Evolutionary conservation across 2,329 filamentous ascomycete species (phyloP), one percentile per base, ranked within the genome.

Genomic region (Fusarium tricinctum): DNA sequence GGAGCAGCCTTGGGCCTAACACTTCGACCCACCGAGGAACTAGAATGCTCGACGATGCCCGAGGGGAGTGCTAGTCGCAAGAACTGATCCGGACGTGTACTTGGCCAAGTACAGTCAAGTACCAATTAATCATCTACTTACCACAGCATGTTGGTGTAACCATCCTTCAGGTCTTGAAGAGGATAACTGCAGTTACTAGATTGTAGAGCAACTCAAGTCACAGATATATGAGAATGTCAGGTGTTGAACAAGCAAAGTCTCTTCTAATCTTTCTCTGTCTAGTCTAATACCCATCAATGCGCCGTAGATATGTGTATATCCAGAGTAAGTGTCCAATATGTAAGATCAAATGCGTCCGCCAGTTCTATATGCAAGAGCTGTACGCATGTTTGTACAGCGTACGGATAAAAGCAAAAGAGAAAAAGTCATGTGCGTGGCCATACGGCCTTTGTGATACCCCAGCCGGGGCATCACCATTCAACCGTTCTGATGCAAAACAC

Each of bases 271-370:
- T 67, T 55, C 58, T 60, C 43, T 52, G 52, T 71, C 70, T 72
- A 71, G 45, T 73, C 70, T 73, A 71, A 66, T 71, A 52, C 49
- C 50, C 35, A 62, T 42, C 58, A 46, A 52, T 52, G 62, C 65
- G 63, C 66, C 61, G 44, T 38, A 48, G 66, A 70, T 73, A 63
- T 72, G 68, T 38, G 35, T 38, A 38, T 38, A 17, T 23, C 23
- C 63, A 71, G 58, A 52, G 42, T 39, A 28, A 42, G 69, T 55
- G 43, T 54, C 51, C 63, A 57, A 33, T 57, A 53, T 66, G 58
- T 45, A 45, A 58, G 52, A 42, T 60, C 57, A 40, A 58, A 66
- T 70, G 38, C 52, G 47, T 54, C 55, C 48, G 46, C 62, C 66
- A 52, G 61, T 38, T 62, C 60, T 58, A 62, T 62, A 68, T 68